These are phyloP conservation scores for Verticillium tricorpus DNA, from an alignment of 2,329 filamentous ascomycete genomes.

Conservation along the genomic window DNA sequence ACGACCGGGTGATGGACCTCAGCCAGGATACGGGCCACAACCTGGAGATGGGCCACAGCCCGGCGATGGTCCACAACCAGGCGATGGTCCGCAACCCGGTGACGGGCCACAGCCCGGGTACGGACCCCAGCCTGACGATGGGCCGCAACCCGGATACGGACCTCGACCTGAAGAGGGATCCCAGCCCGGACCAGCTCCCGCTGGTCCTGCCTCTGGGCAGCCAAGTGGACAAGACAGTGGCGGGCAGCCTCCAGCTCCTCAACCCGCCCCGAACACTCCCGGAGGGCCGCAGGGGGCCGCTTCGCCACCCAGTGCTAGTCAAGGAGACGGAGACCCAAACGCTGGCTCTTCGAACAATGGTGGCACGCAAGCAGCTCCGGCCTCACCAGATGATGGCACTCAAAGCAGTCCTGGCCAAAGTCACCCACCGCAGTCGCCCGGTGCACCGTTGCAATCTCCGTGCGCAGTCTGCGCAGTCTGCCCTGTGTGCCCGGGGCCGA, in stretches of 20 bases:
- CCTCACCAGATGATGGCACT: not conserved
- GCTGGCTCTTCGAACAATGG: not conserved
- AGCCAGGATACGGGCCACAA: not conserved
- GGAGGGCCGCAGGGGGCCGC: not conserved
- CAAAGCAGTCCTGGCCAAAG: not conserved
- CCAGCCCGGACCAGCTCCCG: not conserved
- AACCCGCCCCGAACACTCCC: not conserved
- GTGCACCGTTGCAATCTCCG: not conserved
- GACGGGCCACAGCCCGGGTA: not conserved
- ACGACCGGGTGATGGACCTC: not conserved
- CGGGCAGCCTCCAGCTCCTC: not conserved
- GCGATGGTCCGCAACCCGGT: not conserved
- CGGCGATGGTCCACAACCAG: not conserved
- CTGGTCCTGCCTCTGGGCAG: not conserved
- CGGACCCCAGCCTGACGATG: not conserved
- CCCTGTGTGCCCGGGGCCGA: constrained; percentile 11
- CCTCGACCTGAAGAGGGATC: not conserved
- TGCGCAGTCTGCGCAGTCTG: constrained; percentile 12
- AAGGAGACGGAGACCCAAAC: not conserved
- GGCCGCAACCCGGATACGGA: not conserved
- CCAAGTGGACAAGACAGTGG: not conserved
- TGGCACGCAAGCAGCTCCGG: not conserved
- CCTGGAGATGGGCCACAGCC: not conserved
- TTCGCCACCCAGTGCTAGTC: not conserved
- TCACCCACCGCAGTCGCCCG: not conserved